phyloP scores from a whole-genome alignment of 805 yeast genomes.

The Pichia thaimueangensis region DNA sequence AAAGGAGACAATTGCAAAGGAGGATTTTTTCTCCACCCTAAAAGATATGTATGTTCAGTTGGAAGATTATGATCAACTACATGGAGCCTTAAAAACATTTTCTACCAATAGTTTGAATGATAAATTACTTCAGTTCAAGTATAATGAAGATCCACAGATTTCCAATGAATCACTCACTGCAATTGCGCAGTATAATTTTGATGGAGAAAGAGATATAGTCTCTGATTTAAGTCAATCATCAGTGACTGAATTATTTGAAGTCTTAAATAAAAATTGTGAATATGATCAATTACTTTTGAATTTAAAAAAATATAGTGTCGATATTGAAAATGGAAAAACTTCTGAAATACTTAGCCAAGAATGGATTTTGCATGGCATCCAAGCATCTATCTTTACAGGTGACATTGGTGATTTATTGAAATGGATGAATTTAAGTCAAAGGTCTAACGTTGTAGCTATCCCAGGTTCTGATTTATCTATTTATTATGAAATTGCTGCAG shows the following conservation, averaged over 20 bases:
- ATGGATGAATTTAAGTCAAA: conserved; percentile 56
- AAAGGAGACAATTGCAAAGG: conserved; percentile 28
- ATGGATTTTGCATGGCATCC: conserved; percentile 64
- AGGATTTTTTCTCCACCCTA: conserved; percentile 43
- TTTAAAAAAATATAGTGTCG: conserved; percentile 32
- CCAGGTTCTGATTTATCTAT: conserved; percentile 50
- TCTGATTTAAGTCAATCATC: conserved; percentile 27
- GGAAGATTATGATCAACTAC: conserved; percentile 84
- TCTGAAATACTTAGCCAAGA: conserved; percentile 29
- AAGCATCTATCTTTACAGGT: conserved; percentile 67
- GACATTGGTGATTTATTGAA: conserved; percentile 40
- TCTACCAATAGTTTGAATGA: conserved; percentile 67
- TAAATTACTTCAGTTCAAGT: conserved; percentile 73
- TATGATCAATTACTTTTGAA: conserved; percentile 58
- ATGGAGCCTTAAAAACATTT: conserved; percentile 73
- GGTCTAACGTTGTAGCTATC: conserved; percentile 25
- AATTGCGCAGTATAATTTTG: conserved; percentile 36
- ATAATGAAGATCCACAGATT: conserved; percentile 77
- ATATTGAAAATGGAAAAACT: conserved; percentile 14
- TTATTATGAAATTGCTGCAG: conserved; percentile 60
- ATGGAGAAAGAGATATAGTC: conserved; percentile 15
- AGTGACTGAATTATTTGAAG: conserved; percentile 53
- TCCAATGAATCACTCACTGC: conserved; percentile 82
- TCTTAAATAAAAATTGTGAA: conserved; percentile 70
- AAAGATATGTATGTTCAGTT: conserved; percentile 79